A percentile compares a stretch with the other conserved stretches of the same genome.
These are phyloP conservation scores for Pythium plurisporium DNA, from an alignment of 352 stramenopile genomes.

Conservation along the genomic window DNA sequence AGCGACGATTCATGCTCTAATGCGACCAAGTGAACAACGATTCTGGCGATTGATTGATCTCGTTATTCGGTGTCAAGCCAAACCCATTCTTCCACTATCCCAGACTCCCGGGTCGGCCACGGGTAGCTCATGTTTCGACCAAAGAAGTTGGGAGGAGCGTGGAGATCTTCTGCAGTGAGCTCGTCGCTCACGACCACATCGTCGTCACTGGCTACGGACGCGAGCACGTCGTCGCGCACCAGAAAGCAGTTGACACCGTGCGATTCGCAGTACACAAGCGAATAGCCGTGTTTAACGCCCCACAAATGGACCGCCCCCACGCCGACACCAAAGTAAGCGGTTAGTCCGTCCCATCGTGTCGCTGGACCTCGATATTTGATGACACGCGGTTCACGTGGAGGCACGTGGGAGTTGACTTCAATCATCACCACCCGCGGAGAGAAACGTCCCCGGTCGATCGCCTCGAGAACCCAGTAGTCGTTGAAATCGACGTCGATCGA, in stretches of 20 bases:
- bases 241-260: constrained; percentile 77
- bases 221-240: constrained; percentile 44
- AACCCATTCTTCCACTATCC: constrained; percentile 35
- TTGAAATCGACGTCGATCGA: constrained; percentile 78
- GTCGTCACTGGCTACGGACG: constrained; percentile 4
- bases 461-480: constrained; percentile 65
- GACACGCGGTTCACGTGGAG: constrained; percentile 33
- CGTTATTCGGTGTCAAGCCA: constrained; percentile 32
- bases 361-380: constrained; percentile 37
- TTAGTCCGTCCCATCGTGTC: constrained; percentile 40
- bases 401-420: constrained; percentile 61
- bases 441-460: constrained; percentile 38
- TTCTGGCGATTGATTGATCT: background rate
- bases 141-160: constrained; percentile 65
- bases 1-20: background rate
- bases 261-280: constrained; percentile 76
- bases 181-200: constrained; percentile 28
- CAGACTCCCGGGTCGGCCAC: constrained; percentile 26
- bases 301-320: constrained; percentile 46
- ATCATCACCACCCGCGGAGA: constrained; percentile 54
- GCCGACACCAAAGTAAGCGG: constrained; percentile 56
- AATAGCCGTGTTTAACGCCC: constrained; percentile 40
- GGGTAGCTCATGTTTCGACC: constrained; percentile 48
- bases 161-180: constrained; percentile 29
- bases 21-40: too few species aligned